A percentile compares a stretch with the other conserved stretches of the same genome.
phyloP scores from a whole-genome alignment of 805 yeast species.

The Lipomyces yamanashiensis region DNA sequence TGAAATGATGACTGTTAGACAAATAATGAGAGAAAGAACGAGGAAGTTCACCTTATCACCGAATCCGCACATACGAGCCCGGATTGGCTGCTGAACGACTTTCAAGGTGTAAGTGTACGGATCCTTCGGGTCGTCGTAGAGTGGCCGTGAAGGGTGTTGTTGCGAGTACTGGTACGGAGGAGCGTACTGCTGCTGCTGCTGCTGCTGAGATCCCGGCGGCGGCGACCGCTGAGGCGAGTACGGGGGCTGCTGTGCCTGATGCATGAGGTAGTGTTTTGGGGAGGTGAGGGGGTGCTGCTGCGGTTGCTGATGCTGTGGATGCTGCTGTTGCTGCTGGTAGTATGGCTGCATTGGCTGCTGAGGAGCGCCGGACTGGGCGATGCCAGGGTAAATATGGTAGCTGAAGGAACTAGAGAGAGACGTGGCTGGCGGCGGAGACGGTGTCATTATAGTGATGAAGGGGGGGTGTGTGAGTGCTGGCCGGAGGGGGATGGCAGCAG shows the following conservation, averaged over 20 bases:
- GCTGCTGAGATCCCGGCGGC: slow-evolving; percentile 11
- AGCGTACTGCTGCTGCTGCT: slow-evolving; percentile 1
- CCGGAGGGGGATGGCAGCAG: no score
- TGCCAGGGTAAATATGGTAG: slow-evolving; percentile 8
- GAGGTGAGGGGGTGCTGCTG: slow-evolving; percentile 19
- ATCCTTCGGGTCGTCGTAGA: slow-evolving; percentile 25
- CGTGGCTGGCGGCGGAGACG: slow-evolving; percentile 6
- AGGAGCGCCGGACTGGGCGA: background rate
- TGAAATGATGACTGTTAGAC: background rate
- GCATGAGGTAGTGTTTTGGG: slow-evolving; percentile 6
- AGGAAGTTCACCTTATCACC: slow-evolving; percentile 46
- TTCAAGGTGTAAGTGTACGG: slow-evolving; percentile 40
- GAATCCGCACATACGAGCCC: slow-evolving; percentile 55
- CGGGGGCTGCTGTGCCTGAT: slow-evolving; percentile 9
- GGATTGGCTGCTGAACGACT: slow-evolving; percentile 51
- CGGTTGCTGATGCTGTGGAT: slow-evolving; percentile 5
- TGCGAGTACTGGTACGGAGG: slow-evolving; percentile 10
- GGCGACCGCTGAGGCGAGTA: slow-evolving; percentile 6
- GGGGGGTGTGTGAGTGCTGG: background rate
- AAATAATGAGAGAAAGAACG: background rate
- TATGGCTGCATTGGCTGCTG: slow-evolving; percentile 7
- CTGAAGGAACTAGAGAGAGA: background rate
- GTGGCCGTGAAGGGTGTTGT: slow-evolving; percentile 7
- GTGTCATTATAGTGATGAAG: background rate
- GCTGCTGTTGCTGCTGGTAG: slow-evolving; percentile 16